Evolutionary conservation across 164 flowering plant species (phyloP).

Genomic region (Magnolia kwangsiensis): DNA sequence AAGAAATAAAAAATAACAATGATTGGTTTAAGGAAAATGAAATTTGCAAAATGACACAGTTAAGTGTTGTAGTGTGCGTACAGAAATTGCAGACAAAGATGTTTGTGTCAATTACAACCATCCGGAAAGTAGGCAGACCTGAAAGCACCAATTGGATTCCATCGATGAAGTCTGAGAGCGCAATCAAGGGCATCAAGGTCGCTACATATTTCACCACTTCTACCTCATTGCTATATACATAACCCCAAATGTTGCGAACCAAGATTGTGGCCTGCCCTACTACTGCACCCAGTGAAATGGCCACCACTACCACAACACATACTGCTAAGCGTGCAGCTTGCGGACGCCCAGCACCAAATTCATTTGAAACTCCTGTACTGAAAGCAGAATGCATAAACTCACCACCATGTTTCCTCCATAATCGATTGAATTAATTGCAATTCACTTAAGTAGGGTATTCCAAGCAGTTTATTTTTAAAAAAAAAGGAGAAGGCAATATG

Average conservation of each 20-base stretch:
- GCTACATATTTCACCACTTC: constrained; percentile 39
- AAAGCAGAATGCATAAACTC: not conserved
- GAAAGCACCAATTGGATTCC: constrained; percentile 51
- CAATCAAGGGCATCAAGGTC: constrained; percentile 45
- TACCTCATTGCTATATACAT: constrained; percentile 31
- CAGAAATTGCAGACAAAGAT: not conserved
- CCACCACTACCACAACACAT: constrained; percentile 15
- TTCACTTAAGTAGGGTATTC: too few species aligned
- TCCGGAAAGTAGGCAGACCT: constrained; percentile 23
- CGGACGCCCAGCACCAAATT: constrained; percentile 39
- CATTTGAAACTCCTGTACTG: constrained; percentile 43
- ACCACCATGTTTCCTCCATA: not conserved
- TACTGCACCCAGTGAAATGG: constrained; percentile 14
- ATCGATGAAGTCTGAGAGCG: constrained; percentile 36
- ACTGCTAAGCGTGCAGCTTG: constrained; percentile 31
- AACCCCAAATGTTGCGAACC: constrained; percentile 27
- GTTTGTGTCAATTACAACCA: too few species aligned
- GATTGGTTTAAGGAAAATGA: not conserved
- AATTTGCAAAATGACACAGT: too few species aligned
- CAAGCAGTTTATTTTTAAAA: too few species aligned
- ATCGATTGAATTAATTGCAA: not conserved
- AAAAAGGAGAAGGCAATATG: not conserved
- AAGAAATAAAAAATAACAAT: not conserved
- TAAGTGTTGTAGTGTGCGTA: not conserved
- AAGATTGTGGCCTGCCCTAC: constrained; percentile 17